Base-by-base conservation (phyloP, 164 flowering plant species). In the Stephania cephalantha region DNA sequence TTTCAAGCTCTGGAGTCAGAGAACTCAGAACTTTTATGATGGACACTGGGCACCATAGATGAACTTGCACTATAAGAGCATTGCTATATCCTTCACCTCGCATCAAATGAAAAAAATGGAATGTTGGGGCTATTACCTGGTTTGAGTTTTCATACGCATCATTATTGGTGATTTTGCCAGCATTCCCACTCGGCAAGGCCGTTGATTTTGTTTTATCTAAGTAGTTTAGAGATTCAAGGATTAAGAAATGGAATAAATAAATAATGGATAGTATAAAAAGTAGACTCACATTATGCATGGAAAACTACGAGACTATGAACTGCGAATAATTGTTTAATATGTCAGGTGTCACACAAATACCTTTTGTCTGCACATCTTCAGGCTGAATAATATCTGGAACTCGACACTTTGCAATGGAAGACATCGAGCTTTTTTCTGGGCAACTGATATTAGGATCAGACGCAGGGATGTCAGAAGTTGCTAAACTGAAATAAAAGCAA, bases 281-380 rank as follows among this genome's bases (percentile, higher is more conserved):
- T 7, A 46, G 55, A 74, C 81, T 79, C 61, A 68, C 87, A 83
- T 81, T 79, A 52, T 65, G 81, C 76, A 73, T 55, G 63, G 17
- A 5, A 2, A 55, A 55, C 17, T 15, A 55, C 7, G 17, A 13
- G 63, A 55, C 18, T 9, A 3, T 2, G 63, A 55, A 1, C 7
- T 55, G 63, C 63, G 11, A 1, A 55, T 81, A 52, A 44, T 46
- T 11, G 70, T 35, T 77, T 73, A 80, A 64, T 69, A 71, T 46
- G 45, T 70, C 72, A 31, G 9, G 8, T 46, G 66, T 64, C 17
- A 11, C 5, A 72, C 77, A 69, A 74, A 20, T 68, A 55, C 44
- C 66, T 73, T 53, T 70, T 29, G 46, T 22, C 75, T 68, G 76
- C 61, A 10, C 10, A 12, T 73, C 75, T 48, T 80, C 76, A 30